phyloP scores from a whole-genome alignment of 1,139 yeast species.

The Geotrichum australiense region DNA sequence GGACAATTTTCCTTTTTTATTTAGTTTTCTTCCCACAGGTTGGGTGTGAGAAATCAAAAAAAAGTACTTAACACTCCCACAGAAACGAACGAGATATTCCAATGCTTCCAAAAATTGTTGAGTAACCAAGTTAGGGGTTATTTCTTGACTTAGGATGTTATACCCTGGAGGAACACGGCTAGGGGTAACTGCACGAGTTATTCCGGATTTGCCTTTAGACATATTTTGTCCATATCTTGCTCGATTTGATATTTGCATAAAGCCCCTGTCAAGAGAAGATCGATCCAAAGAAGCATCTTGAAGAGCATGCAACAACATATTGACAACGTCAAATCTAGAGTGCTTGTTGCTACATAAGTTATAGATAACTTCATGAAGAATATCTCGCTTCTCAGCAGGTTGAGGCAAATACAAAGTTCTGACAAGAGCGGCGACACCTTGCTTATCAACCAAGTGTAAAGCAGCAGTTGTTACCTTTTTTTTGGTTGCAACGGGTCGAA shows the following conservation, averaged over 20 bases:
- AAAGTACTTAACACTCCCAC: constrained; percentile 63
- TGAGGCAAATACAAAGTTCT: constrained; percentile 72
- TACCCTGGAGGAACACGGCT: constrained; percentile 19
- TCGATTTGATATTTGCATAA: constrained; percentile 43
- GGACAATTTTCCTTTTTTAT: constrained; percentile 35
- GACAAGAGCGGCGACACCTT: constrained; percentile 68
- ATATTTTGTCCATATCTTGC: constrained; percentile 24
- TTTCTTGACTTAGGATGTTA: constrained; percentile 40
- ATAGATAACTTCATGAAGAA: constrained; percentile 58
- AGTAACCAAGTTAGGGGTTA: constrained; percentile 65
- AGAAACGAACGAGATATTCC: constrained; percentile 63
- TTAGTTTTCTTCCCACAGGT: constrained; percentile 44
- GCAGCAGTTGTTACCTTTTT: constrained; percentile 28
- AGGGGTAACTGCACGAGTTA: constrained; percentile 19
- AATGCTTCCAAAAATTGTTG: constrained; percentile 73
- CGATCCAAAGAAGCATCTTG: constrained; percentile 67
- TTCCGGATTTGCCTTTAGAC: constrained; percentile 28
- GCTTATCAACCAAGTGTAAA: constrained; percentile 60
- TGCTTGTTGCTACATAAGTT: constrained; percentile 71
- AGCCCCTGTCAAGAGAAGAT: constrained; percentile 58
- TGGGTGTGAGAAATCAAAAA: constrained; percentile 78
- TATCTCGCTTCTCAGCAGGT: constrained; percentile 55
- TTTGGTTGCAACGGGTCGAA: constrained; percentile 12
- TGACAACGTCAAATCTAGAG: constrained; percentile 70
- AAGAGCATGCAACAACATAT: constrained; percentile 57